Percentiles rank a stretch among this genome's conserved stretches.
These are phyloP conservation scores for Hansenula lynferdii DNA, from an alignment of 1,139 yeast species.

Conservation along the genomic window DNA sequence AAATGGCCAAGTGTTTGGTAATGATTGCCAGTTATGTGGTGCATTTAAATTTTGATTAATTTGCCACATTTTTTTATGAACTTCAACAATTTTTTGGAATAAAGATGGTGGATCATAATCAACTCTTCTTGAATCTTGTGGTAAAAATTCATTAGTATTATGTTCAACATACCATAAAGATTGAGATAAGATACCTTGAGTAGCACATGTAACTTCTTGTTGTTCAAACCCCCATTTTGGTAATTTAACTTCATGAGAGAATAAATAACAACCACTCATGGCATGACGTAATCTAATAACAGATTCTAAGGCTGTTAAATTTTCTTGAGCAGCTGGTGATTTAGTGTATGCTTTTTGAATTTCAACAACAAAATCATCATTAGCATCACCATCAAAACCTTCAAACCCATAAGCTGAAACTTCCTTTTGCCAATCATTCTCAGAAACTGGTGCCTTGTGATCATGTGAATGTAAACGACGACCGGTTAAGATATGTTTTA, in stretches of 20 bases:
- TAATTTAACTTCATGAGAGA: constrained; percentile 79
- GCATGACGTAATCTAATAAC: constrained; percentile 86
- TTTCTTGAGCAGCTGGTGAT: constrained; percentile 53
- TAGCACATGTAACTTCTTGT: constrained; percentile 93
- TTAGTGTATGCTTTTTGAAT: constrained; percentile 59
- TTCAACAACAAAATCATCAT: constrained; percentile 92
- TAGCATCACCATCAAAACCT: constrained; percentile 91
- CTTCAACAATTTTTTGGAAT: constrained; percentile 67
- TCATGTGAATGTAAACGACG: constrained; percentile 96
- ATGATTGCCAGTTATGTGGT: constrained; percentile 83
- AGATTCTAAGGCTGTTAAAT: constrained; percentile 75
- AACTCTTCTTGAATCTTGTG: constrained; percentile 44
- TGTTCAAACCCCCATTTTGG: constrained; percentile 98
- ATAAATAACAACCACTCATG: constrained; percentile 83
- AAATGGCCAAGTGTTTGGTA: constrained; percentile 87
- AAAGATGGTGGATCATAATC: constrained; percentile 63
- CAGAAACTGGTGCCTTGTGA: constrained; percentile 88
- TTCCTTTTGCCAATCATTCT: constrained; percentile 95
- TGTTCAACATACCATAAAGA: constrained; percentile 88
- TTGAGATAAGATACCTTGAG: constrained; percentile 69
- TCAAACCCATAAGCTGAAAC: constrained; percentile 87
- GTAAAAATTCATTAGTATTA: constrained; percentile 47
- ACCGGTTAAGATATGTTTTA: constrained; percentile 61
- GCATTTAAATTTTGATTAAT: constrained; percentile 82
- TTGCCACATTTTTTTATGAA: constrained; percentile 88